A percentile compares a stretch with the other conserved stretches of the same genome.
phyloP scores from a whole-genome alignment of 352 stramenopile species.

The Pythium guiyangense region DNA sequence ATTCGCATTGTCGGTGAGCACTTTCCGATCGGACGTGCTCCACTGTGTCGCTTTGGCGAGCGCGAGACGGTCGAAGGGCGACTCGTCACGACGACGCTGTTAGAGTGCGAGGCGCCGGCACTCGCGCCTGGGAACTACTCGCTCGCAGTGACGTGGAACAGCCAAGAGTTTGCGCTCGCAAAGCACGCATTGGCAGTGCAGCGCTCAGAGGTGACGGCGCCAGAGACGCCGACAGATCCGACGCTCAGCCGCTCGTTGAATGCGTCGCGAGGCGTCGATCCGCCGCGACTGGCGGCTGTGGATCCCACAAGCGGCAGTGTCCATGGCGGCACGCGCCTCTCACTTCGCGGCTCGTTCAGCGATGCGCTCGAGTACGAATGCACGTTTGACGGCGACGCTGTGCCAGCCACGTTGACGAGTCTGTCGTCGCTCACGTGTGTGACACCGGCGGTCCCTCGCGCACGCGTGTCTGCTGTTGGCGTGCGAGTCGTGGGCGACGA shows the following conservation, averaged over 20 bases:
- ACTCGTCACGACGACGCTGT: slow-evolving; percentile 13
- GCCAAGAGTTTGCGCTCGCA: slow-evolving; percentile 19
- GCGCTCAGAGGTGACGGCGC: not conserved
- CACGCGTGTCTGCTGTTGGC: slow-evolving; percentile 7
- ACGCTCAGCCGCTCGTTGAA: not conserved
- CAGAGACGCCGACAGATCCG: slow-evolving; percentile 18
- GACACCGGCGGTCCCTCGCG: slow-evolving; percentile 1
- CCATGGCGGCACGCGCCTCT: slow-evolving; percentile 19
- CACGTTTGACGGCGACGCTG: slow-evolving; percentile 10
- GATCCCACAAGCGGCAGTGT: slow-evolving; percentile 20
- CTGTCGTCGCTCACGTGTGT: slow-evolving; percentile 18
- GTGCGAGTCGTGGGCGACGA: slow-evolving; percentile 3
- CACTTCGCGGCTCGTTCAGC: slow-evolving; percentile 18
- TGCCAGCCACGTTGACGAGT: slow-evolving; percentile 16
- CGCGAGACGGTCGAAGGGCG: slow-evolving; percentile 4
- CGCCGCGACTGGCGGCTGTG: slow-evolving; percentile 13
- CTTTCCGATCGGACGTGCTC: slow-evolving; percentile 9
- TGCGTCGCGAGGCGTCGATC: slow-evolving; percentile 20
- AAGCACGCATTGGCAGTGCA: slow-evolving; percentile 10
- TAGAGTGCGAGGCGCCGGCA: slow-evolving; percentile 24
- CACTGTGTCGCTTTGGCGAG: slow-evolving; percentile 21
- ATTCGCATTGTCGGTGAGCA: slow-evolving; percentile 19
- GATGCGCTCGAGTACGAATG: slow-evolving; percentile 24
- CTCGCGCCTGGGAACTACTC: slow-evolving; percentile 24
- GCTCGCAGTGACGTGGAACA: slow-evolving; percentile 34